Percentiles rank a stretch among this genome's conserved stretches.
These are phyloP conservation scores for Mycena filopes DNA, from an alignment of 768 basidiomycete species.

Conservation along the genomic window DNA sequence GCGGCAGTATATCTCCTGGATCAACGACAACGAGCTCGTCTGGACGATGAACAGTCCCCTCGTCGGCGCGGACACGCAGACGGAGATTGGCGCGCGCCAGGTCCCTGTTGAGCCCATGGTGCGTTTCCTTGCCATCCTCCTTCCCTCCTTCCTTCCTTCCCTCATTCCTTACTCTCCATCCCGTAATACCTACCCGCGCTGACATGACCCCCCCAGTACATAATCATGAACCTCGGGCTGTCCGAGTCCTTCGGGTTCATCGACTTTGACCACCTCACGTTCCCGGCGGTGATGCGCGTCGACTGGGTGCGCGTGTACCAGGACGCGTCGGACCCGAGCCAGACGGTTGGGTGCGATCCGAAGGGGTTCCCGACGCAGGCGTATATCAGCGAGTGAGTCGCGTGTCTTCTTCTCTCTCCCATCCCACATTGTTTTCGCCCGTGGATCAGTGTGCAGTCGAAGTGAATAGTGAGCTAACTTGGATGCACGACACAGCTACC, in stretches of 20 bases:
- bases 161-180: not conserved
- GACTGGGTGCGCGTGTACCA: constrained; percentile 80
- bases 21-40: constrained; percentile 69
- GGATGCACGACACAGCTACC: constrained; percentile 46
- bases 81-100: constrained; percentile 72
- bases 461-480: no score
- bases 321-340: constrained; percentile 62
- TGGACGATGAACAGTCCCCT: constrained; percentile 84
- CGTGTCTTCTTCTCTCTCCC: constrained; percentile 36
- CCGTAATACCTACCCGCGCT: constrained; percentile 36
- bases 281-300: constrained; percentile 66
- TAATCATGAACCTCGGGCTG: constrained; percentile 87
- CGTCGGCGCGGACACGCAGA: constrained; percentile 67
- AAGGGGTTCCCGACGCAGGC: constrained; percentile 70
- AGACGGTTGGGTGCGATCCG: constrained; percentile 74
- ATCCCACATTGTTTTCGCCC: not conserved
- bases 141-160: constrained; percentile 10
- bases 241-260: constrained; percentile 81
- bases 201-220: constrained; percentile 65
- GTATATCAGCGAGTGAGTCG: constrained; percentile 80
- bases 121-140: constrained; percentile 32
- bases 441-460: constrained; percentile 6
- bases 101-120: constrained; percentile 91
- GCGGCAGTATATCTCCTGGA: constrained; percentile 87
- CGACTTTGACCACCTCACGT: constrained; percentile 73